phyloP scores from a whole-genome alignment of 495 filamentous ascomycete genomes.

The Neurospora sp. region DNA sequence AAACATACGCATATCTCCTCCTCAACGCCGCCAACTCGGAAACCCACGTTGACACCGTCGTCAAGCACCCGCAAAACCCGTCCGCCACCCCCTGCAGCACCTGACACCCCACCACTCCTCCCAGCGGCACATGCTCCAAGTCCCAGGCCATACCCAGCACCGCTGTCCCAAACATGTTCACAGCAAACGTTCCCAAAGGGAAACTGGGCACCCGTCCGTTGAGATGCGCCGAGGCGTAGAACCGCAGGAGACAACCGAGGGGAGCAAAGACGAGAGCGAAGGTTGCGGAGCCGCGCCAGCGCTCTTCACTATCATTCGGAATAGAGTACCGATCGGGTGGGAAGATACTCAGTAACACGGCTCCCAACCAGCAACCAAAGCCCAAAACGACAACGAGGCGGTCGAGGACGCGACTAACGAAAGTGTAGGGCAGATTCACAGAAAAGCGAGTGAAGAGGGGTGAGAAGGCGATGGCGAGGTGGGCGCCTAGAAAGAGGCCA shows the following conservation, averaged over 20 bases:
- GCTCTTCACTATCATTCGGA: constrained; percentile 4
- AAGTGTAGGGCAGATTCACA: constrained; percentile 47
- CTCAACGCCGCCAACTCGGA: constrained; percentile 61
- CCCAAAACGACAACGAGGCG: constrained; percentile 50
- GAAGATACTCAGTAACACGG: constrained; percentile 61
- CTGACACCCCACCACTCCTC: constrained; percentile 56
- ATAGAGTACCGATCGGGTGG: constrained; percentile 51
- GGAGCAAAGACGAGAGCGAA: constrained; percentile 84
- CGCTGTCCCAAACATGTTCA: constrained; percentile 68
- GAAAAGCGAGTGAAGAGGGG: constrained; percentile 20
- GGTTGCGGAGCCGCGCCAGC: constrained; percentile 64
- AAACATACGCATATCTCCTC: constrained; percentile 61
- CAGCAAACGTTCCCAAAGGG: constrained; percentile 80
- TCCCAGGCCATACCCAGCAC: constrained; percentile 59
- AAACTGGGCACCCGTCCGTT: constrained; percentile 61
- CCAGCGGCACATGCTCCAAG: constrained; percentile 51
- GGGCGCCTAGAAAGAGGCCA: constrained; percentile 62
- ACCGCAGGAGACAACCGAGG: constrained; percentile 64
- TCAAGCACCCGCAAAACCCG: constrained; percentile 84
- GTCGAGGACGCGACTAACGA: constrained; percentile 54
- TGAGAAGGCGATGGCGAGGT: constrained; percentile 59
- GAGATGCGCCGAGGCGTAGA: constrained; percentile 55
- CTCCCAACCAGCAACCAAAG: constrained; percentile 68
- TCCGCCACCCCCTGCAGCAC: constrained; percentile 76
- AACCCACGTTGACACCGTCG: constrained; percentile 92